These are phyloP conservation scores for Cerioporus squamosus DNA, from an alignment of 1,284 basidiomycete species.

Conservation along the genomic window DNA sequence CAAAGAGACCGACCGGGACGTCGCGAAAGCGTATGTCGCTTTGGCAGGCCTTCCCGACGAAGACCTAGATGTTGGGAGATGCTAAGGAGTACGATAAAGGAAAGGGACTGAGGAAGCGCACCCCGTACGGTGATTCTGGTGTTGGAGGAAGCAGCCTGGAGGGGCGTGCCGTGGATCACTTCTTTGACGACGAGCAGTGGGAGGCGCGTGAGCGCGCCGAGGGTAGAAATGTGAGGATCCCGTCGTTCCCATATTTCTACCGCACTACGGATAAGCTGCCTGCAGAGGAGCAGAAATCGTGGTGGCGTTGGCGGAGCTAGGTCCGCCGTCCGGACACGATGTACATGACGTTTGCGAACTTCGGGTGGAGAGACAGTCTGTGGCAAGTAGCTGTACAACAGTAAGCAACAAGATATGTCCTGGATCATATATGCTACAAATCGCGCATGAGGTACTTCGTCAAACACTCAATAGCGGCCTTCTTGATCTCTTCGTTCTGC, in stretches of 20 bases:
- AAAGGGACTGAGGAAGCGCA: conserved; percentile 18
- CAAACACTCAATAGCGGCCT: conserved; percentile 69
- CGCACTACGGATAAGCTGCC: neutral
- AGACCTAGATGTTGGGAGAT: conserved; percentile 34
- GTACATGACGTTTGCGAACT: too few relatives aligned
- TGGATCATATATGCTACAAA: neutral
- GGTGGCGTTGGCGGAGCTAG: conserved; percentile 23
- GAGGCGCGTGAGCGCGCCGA: conserved; percentile 44
- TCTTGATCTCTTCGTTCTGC: conserved; percentile 60
- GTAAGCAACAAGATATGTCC: neutral
- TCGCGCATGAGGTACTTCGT: conserved; percentile 53
- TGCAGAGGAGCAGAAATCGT: conserved; percentile 11
- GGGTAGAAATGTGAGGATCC: conserved; percentile 32
- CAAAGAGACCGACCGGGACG: conserved; percentile 68
- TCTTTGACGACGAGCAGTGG: conserved; percentile 73
- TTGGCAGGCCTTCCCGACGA: conserved; percentile 48
- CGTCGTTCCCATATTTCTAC: conserved; percentile 26
- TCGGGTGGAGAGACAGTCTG: too few relatives aligned
- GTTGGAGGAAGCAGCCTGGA: conserved; percentile 38
- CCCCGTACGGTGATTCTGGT: conserved; percentile 6
- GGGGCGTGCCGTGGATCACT: conserved; percentile 56
- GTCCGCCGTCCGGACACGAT: neutral
- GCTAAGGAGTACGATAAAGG: conserved; percentile 35
- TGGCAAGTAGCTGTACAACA: too few relatives aligned
- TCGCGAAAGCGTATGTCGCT: conserved; percentile 70